Conservation (phyloP, 2,329 filamentous ascomycete species). For the Didymella pinodella region DNA sequence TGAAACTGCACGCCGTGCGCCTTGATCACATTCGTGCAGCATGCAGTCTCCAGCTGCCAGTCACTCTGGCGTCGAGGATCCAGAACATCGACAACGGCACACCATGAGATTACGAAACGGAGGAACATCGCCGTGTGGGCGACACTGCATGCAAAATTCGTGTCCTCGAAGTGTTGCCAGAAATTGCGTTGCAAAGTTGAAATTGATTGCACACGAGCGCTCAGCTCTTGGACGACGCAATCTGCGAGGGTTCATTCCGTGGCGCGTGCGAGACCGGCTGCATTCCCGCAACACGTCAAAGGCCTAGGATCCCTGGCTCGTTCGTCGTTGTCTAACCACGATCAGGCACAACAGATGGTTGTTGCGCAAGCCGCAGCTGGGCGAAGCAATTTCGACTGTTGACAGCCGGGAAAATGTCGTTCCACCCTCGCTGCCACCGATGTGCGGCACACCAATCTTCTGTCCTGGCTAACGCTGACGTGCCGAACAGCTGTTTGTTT, state of each 20-base stretch:
- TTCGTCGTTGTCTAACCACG: conserved; percentile 19
- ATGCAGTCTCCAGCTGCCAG: conserved; percentile 1
- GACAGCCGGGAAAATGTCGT: conserved; percentile 14
- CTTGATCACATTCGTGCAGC: conserved; percentile 8
- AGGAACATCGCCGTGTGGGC: conserved; percentile 1
- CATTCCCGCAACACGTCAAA: conserved; percentile 3
- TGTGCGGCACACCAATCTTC: conserved; percentile 14
- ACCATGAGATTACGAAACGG: conserved; percentile 5
- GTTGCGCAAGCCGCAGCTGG: conserved; percentile 22
- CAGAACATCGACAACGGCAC: conserved; percentile 2
- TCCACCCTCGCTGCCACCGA: conserved; percentile 21
- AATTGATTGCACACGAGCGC: conserved; percentile 18
- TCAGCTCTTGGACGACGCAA: conserved; percentile 9
- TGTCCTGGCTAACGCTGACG: conserved; percentile 17
- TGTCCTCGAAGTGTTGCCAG: conserved; percentile 5
- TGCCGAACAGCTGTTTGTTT: conserved; percentile 23
- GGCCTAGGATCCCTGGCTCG: conserved; percentile 20
- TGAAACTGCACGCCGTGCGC: conserved; percentile 15
- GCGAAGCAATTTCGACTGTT: conserved; percentile 20
- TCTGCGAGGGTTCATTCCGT: conserved; percentile 12
- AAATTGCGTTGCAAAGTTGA: conserved; percentile 11
- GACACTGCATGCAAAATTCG: conserved; percentile 3
- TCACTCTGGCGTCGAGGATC: conserved; percentile 4
- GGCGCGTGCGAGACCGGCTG: conserved; percentile 19
- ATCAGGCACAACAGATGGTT: conserved; percentile 15